phyloP scores from a whole-genome alignment of 2,329 filamentous ascomycete genomes.

The Arthrinium phaeospermum region DNA sequence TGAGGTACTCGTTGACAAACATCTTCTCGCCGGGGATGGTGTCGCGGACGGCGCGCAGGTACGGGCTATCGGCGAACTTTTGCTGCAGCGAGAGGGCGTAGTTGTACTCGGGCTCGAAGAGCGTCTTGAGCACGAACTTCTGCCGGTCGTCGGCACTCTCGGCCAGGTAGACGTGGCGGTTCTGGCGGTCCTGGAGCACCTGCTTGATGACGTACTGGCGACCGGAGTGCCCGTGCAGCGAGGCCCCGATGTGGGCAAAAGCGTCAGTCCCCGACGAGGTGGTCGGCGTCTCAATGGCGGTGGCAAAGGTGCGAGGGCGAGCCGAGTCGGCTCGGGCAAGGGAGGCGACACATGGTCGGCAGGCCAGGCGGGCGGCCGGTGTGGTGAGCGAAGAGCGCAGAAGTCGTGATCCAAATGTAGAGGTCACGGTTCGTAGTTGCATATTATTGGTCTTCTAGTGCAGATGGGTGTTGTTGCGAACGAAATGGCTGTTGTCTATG shows the following conservation, averaged over 20 bases:
- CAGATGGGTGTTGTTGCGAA: no score
- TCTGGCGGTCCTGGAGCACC: slow-evolving; percentile 42
- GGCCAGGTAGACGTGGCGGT: slow-evolving; percentile 42
- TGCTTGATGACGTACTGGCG: slow-evolving; percentile 40
- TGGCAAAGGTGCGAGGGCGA: slow-evolving; percentile 2
- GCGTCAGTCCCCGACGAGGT: background rate
- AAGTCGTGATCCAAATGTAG: background rate
- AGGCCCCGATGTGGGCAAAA: slow-evolving; percentile 22
- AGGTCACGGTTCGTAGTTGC: slow-evolving; percentile 4
- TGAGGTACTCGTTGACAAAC: slow-evolving; percentile 52
- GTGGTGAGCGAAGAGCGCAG: background rate
- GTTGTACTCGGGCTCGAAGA: slow-evolving; percentile 41
- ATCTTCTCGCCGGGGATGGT: slow-evolving; percentile 49
- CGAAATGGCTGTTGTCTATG: no score
- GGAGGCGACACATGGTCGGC: background rate
- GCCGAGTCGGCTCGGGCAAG: background rate
- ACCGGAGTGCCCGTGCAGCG: slow-evolving; percentile 31
- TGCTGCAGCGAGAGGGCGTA: slow-evolving; percentile 40
- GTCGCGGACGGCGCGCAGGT: slow-evolving; percentile 46
- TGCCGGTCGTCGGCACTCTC: slow-evolving; percentile 37
- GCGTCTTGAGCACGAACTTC: slow-evolving; percentile 42
- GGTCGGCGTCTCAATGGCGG: background rate
- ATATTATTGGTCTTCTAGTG: no score
- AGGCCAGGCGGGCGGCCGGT: background rate
- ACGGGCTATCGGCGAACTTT: slow-evolving; percentile 39